Evolutionary conservation across 441 rosid genomes (phyloP), one percentile per base, ranked within the genome.

Genomic region (Gossypium aridum): DNA sequence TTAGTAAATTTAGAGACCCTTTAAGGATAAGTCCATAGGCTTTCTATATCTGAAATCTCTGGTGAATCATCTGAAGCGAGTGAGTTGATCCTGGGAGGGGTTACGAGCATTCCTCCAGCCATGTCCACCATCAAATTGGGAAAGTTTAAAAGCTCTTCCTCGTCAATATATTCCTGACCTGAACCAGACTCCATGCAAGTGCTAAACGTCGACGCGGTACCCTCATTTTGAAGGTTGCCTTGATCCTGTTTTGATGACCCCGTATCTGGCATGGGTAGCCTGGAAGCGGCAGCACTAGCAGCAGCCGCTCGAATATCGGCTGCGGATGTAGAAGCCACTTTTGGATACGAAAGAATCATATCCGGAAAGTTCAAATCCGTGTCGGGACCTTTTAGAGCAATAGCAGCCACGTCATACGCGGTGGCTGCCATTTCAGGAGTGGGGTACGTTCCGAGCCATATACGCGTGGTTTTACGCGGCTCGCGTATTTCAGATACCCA

Each of bases 401-500:
- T 71, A 3, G 92, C 92, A 1, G 92, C 98, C 66, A 87, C 97
- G 34, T 94, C 97, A 65, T 92, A 92, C 9, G 97, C 97, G 0
- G 94, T 83, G 0, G 97, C 97, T 0, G 97, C 97, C 97, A 90
- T 92, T 79, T 92, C 97, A 16, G 97, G 87, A 3, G 86, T 75
- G 0, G 86, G 78, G 65, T 88, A 92, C 0, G 97, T 94, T 1
- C 98, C 98, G 0, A 94, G 97, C 98, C 98, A 94, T 59, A 94
- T 92, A 8, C 98, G 92, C 17, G 86, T 87, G 0, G 90, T 88
- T 78, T 91, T 94, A 57, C 96, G 86, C 0, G 98, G 98, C 81
- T 92, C 97, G 28, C 97, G 87, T 81, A 94, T 85, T 79, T 94
- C 98, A 0, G 97, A 92, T 19, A 94, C 97, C 97, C 98, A 94